These are phyloP conservation scores for Tetrapisispora arboricola DNA, from an alignment of 805 yeast species.

Conservation along the genomic window DNA sequence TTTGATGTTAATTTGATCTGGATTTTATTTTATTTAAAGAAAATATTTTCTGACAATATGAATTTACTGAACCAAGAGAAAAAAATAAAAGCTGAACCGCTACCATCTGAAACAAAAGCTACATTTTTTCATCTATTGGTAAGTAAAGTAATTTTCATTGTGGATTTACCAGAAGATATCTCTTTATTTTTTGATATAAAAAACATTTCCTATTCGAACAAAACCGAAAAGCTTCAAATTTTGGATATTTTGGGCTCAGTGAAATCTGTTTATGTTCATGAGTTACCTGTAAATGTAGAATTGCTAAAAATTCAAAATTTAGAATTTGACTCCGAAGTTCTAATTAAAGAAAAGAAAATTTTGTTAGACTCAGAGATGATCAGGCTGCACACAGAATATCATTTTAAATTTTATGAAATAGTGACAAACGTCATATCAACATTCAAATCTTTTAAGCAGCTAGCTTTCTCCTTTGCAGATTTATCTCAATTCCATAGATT, in stretches of 20 bases:
- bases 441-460: constrained; percentile 38
- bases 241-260: constrained; percentile 13
- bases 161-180: constrained; percentile 20
- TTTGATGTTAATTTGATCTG: constrained; percentile 26
- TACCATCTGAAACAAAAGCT: too few species aligned
- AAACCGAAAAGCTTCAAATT: constrained; percentile 4
- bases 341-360: constrained; percentile 2
- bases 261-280: constrained; percentile 22
- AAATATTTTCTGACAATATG: background rate
- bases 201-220: constrained; percentile 5
- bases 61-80: too few species aligned
- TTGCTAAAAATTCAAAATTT: constrained; percentile 13
- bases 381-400: constrained; percentile 27
- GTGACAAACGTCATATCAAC: constrained; percentile 41
- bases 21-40: constrained; percentile 14
- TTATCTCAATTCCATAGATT: constrained; percentile 20
- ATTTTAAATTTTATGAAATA: constrained; percentile 36
- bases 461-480: constrained; percentile 34
- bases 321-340: constrained; percentile 6
- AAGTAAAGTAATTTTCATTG: constrained; percentile 18
- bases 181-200: constrained; percentile 15
- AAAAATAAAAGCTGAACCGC: too few species aligned
- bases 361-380: constrained; percentile 12
- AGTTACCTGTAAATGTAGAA: constrained; percentile 14
- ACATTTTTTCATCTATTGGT: constrained; percentile 3